Evolutionary conservation across 192 early-diverging fungal species (phyloP), one percentile per base, ranked within the genome.

Genomic region (Coemansia sp.): DNA sequence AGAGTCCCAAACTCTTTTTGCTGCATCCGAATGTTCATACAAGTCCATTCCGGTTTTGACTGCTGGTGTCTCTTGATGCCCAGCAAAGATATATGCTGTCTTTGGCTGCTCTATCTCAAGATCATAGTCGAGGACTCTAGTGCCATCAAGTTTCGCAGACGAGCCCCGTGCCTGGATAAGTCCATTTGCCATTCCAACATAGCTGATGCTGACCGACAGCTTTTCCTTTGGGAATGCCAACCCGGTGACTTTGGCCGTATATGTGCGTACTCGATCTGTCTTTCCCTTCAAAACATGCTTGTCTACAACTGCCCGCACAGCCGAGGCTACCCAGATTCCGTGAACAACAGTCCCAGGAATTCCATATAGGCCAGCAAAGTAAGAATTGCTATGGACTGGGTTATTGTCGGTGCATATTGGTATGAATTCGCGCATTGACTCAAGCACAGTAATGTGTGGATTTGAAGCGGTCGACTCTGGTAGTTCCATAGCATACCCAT

Each of bases 1-100:
- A 48, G 89, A 87, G 74, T 96, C 92, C 96, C 96, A 98, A 64
- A 96, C 86, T 12, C 83, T 85, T 58, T 88, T 87, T 21, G 95
- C 94, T 53, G 92, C 87, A 48, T 89, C 68, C 0, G 94, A 95
- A 47, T 87, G 81, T n/a, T 84, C 85, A 70, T 98, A 98, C 13
- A 98, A 85, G 38, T 88, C 88, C 96, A 98, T 96, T 63, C 95
- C 95, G 93, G 95, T 96, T 60, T 92, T 92, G 19, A 87, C 85
- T 71, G 94, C 91, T 72, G 96, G 95, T 61, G 95, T 94, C 60
- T 94, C 96, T 69, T 96, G 94, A 3, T 54, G 52, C 40, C 96
- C 96, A 60, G 96, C 95, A 77, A 98, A 98, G 8, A 96, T 89
- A 48, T 94, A 98, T 39, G 92, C 89, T 40, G 94, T 94, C 49